Evolutionary conservation across 2,329 filamentous ascomycete genomes (phyloP).

Genomic region (Neobulgaria alba): DNA sequence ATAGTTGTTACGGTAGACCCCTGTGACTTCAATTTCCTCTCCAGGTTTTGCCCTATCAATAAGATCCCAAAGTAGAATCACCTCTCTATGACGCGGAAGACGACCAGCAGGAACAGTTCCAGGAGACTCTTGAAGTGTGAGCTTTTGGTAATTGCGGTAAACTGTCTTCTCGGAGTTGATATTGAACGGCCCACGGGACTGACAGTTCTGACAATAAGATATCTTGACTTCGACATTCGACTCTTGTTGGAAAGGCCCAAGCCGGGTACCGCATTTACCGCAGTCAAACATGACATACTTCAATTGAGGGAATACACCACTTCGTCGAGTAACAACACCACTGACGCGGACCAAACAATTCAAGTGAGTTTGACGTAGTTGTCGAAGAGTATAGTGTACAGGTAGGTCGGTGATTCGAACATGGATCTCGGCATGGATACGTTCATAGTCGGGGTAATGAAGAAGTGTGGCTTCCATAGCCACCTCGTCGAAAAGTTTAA

Average conservation of each 20-base stretch:
- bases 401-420: constrained; percentile 94
- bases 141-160: constrained; percentile 96
- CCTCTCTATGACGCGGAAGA: constrained; percentile 84
- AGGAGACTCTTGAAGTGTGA: constrained; percentile 93
- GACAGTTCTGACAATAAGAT: constrained; percentile 92
- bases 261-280: constrained; percentile 79
- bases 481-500: constrained; percentile 93
- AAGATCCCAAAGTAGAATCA: constrained; percentile 91
- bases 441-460: constrained; percentile 95
- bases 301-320: constrained; percentile 92
- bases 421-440: constrained; percentile 95
- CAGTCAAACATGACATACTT: constrained; percentile 99
- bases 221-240: constrained; percentile 95
- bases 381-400: constrained; percentile 87
- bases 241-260: constrained; percentile 96
- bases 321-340: constrained; percentile 89
- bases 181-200: constrained; percentile 88
- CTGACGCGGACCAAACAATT: constrained; percentile 93
- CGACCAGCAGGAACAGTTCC: constrained; percentile 94
- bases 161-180: constrained; percentile 96
- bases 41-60: constrained; percentile 96
- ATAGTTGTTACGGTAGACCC: constrained; percentile 97
- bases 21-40: constrained; percentile 94
- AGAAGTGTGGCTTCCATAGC: constrained; percentile 94
- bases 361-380: constrained; percentile 88